Conservation (phyloP, 1,139 yeast genomes). For the Nematodospora anomalae region DNA sequence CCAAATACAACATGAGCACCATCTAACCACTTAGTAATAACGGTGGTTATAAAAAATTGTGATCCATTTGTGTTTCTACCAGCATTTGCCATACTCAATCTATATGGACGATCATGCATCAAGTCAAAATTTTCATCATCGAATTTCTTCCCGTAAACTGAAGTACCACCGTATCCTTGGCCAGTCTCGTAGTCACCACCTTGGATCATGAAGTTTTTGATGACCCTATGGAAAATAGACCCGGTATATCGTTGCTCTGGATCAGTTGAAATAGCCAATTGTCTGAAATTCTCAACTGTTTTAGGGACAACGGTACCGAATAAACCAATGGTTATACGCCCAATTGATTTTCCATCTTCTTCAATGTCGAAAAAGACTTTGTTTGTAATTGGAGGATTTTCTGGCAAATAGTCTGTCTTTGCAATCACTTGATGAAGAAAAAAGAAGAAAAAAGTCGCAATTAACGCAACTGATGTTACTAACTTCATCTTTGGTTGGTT, state of each 20-base stretch:
- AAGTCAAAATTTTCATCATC: constrained; percentile 56
- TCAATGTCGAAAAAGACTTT: constrained; percentile 85
- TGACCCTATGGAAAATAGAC: constrained; percentile 58
- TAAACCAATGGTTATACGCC: constrained; percentile 68
- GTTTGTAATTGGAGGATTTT: constrained; percentile 62
- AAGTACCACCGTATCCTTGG: constrained; percentile 60
- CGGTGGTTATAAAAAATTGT: constrained; percentile 67
- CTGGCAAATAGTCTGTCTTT: constrained; percentile 29
- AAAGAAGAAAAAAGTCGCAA: constrained; percentile 22
- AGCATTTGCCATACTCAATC: constrained; percentile 65
- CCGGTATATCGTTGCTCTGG: constrained; percentile 52
- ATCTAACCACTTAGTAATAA: constrained; percentile 61
- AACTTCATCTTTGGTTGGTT: constrained; percentile 23
- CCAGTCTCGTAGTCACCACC: constrained; percentile 65
- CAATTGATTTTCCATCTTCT: constrained; percentile 72
- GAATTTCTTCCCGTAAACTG: constrained; percentile 58
- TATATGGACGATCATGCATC: constrained; percentile 59
- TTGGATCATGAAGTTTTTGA: constrained; percentile 59
- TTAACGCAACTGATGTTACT: constrained; percentile 18
- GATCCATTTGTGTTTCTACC: constrained; percentile 65
- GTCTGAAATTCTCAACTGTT: constrained; percentile 58
- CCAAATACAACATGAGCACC: constrained; percentile 82
- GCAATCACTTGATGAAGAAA: constrained; percentile 20
- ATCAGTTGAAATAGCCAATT: constrained; percentile 60
- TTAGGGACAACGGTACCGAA: constrained; percentile 67